Percentiles rank a stretch among this genome's conserved stretches.
Conservation (phyloP, 768 basidiomycete genomes). For the Dendrothele bispora region DNA sequence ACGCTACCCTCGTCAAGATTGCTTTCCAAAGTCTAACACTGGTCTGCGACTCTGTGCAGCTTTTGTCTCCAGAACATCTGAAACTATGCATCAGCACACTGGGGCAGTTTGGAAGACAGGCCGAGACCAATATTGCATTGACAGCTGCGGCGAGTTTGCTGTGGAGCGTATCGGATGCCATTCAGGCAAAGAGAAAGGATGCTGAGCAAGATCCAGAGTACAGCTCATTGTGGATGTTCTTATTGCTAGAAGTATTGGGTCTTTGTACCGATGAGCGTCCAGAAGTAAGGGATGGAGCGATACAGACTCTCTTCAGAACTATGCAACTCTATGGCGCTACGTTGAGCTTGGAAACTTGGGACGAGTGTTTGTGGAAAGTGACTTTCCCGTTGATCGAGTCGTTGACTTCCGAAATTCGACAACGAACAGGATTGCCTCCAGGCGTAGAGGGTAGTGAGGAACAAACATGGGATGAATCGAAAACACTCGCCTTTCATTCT, state of each 20-base stretch:
- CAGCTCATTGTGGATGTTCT: constrained; percentile 91
- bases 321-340: constrained; percentile 92
- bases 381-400: constrained; percentile 84
- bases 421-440: constrained; percentile 21
- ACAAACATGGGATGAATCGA: constrained; percentile 84
- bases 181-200: constrained; percentile 78
- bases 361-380: constrained; percentile 88
- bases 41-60: constrained; percentile 89
- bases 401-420: constrained; percentile 57
- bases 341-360: constrained; percentile 82
- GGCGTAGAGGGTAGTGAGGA: constrained; percentile 5
- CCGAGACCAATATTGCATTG: constrained; percentile 94
- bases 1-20: constrained; percentile 79
- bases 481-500: constrained; percentile 81
- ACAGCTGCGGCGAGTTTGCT: constrained; percentile 91
- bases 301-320: constrained; percentile 92
- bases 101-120: constrained; percentile 88
- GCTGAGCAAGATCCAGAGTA: constrained; percentile 67
- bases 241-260: constrained; percentile 79
- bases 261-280: constrained; percentile 80
- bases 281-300: constrained; percentile 91
- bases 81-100: constrained; percentile 88
- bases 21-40: constrained; percentile 93
- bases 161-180: constrained; percentile 96
- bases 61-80: constrained; percentile 77